These are phyloP conservation scores for Pseudopyricularia cyperi DNA, from an alignment of 2,329 filamentous ascomycete genomes.

Conservation along the genomic window DNA sequence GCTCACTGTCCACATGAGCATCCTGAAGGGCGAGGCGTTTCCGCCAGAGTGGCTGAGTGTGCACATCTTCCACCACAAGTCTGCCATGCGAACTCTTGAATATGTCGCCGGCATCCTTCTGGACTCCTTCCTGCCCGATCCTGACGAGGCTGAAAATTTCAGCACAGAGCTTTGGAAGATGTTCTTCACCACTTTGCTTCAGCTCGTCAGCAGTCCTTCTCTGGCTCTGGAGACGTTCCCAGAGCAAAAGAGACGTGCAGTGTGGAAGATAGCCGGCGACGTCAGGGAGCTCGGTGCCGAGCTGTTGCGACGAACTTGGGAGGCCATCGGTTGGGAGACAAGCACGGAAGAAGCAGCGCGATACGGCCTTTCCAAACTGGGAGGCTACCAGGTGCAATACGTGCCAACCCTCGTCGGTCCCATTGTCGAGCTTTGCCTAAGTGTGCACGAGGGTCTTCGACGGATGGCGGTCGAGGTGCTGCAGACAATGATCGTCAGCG, in stretches of 20 bases:
- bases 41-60: conserved; percentile 83
- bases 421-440: conserved; percentile 87
- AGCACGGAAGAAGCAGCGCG: conserved; percentile 62
- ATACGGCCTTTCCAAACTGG: conserved; percentile 73
- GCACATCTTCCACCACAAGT: conserved; percentile 85
- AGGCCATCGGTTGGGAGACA: conserved; percentile 93
- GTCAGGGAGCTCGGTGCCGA: conserved; percentile 85
- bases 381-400: conserved; percentile 96
- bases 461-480: conserved; percentile 85
- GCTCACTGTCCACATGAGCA: conserved; percentile 76
- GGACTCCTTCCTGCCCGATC: conserved; percentile 73
- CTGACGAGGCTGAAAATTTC: conserved; percentile 84
- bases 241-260: conserved; percentile 87
- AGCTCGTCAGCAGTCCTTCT: conserved; percentile 77
- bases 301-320: conserved; percentile 75
- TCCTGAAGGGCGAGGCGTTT: conserved; percentile 80
- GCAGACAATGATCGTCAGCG: conserved; percentile 96
- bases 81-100: conserved; percentile 73
- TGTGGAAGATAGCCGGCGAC: conserved; percentile 98
- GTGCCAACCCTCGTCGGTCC: conserved; percentile 84
- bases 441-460: conserved; percentile 83
- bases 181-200: conserved; percentile 81
- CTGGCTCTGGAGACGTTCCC: conserved; percentile 91
- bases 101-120: conserved; percentile 69
- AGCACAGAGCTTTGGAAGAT: conserved; percentile 89